Evolutionary conservation across 352 stramenopile genomes (phyloP), one percentile per base, ranked within the genome.

Genomic region (Phytopythium delawarense): DNA sequence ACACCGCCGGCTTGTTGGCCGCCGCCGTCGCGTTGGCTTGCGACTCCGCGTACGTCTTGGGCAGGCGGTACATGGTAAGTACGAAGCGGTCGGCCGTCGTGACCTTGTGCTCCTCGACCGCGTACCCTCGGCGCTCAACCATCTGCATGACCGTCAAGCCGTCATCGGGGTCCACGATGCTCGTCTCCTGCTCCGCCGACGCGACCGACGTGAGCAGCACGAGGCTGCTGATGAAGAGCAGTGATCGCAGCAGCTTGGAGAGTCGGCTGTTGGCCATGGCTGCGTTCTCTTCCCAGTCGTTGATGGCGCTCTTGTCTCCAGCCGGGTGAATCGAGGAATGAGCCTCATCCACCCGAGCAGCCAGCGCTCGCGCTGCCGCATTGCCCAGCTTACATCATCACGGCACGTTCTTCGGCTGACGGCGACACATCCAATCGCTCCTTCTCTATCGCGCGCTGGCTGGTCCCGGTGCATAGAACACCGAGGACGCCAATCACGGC

Each of bases 41-140:
- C 25, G 69, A 76, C 59, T 88, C 78, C 11, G 65, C 63, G 72
- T 78, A 84, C 11, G 72, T 82, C 51, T 80, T 81, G 13, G 79
- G 79, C 25, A 88, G 59, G 21, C 76, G 76, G 52, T 87, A 88
- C 76, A 88, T 87, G 20, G 76, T 87, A 40, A 88, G 67, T 59
- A 89, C 78, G 63, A 85, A 88, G 49, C 70, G 61, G 55, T 88
- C 79, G 13, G 55, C 68, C 16, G 79, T 88, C 18, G 72, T 76
- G 40, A 88, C 79, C 30, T 84, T 70, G 64, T 88, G 79, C 59
- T 78, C 69, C 53, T 88, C 76, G 37, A 87, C 69, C 49, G 66
- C 52, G 62, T 88, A 88, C 30, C 79, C 79, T n/a, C 78, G 74
- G 12, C 64, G 53, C 50, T 75, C 8, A 7, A 87, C 61, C 39